phyloP scores from a whole-genome alignment of 176 grass and related monocot species.

The Puccinellia tenuiflora region DNA sequence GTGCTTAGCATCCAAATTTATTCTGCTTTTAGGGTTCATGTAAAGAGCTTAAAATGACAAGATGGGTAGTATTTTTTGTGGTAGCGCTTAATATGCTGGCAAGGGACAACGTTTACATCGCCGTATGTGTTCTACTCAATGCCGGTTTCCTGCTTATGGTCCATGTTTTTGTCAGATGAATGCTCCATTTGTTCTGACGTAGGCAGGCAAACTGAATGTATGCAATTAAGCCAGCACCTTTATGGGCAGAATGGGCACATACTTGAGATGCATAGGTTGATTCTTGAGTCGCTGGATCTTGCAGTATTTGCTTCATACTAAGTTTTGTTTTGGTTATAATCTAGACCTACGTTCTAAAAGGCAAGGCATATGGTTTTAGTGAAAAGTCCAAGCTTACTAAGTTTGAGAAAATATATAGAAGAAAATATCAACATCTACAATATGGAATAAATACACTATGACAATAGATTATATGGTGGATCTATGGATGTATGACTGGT shows the following conservation, averaged over 20 bases:
- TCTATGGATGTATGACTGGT: too few species aligned
- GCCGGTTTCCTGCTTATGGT: not conserved
- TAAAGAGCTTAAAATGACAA: too few species aligned
- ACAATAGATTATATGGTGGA: too few species aligned
- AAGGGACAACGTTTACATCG: not conserved
- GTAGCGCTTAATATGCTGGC: not conserved
- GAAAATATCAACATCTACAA: too few species aligned
- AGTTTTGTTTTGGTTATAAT: not conserved
- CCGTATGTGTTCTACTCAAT: not conserved
- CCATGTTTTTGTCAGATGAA: not conserved
- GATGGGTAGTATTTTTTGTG: not conserved
- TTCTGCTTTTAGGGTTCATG: not conserved
- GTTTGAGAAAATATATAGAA: too few species aligned
- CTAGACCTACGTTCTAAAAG: too few species aligned
- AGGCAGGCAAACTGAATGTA: not conserved
- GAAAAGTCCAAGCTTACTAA: too few species aligned
- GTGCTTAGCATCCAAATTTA: not conserved
- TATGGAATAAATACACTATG: too few species aligned
- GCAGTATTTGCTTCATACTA: not conserved
- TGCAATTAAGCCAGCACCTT: not conserved
- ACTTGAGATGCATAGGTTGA: not conserved
- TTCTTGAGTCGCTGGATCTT: not conserved
- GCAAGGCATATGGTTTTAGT: too few species aligned
- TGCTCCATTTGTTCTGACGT: not conserved
- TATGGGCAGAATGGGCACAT: not conserved